phyloP scores from a whole-genome alignment of 192 early-diverging fungal genomes.

The Coemansia sp. region DNA sequence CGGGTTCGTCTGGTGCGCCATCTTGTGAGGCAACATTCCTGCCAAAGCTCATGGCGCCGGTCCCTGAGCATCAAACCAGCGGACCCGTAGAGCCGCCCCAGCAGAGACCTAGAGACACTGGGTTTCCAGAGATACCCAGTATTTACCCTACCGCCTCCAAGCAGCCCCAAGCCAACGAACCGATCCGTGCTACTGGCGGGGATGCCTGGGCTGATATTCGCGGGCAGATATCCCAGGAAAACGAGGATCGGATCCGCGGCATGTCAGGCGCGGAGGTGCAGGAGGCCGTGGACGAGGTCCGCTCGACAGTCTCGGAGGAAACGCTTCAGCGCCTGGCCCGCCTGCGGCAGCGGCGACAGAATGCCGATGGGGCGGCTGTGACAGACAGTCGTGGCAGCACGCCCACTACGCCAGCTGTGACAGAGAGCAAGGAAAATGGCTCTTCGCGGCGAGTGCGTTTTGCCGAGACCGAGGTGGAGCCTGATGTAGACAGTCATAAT shows the following conservation, averaged over 20 bases:
- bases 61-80: conserved; percentile 18
- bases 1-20: not conserved
- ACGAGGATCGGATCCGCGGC: conserved; percentile 54
- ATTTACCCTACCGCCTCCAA: not conserved
- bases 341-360: conserved; percentile 33
- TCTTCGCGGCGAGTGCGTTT: conserved; percentile 22
- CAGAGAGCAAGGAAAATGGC: not conserved
- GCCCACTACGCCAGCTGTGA: not conserved
- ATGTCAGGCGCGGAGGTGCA: conserved; percentile 73
- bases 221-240: conserved; percentile 28
- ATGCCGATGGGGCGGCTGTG: too few species aligned
- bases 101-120: conserved; percentile 11
- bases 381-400: too few species aligned
- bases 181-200: not conserved
- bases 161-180: not conserved
- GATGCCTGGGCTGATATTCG: conserved; percentile 13
- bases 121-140: conserved; percentile 25
- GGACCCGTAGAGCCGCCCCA: conserved; percentile 13
- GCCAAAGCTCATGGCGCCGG: conserved; percentile 46
- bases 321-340: conserved; percentile 65
- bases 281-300: conserved; percentile 62
- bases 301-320: conserved; percentile 55
- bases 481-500: conserved; percentile 5
- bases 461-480: conserved; percentile 4
- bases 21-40: conserved; percentile 28